Evolutionary conservation across 805 yeast genomes (phyloP).

Genomic region (Soucietia sequanensis): DNA sequence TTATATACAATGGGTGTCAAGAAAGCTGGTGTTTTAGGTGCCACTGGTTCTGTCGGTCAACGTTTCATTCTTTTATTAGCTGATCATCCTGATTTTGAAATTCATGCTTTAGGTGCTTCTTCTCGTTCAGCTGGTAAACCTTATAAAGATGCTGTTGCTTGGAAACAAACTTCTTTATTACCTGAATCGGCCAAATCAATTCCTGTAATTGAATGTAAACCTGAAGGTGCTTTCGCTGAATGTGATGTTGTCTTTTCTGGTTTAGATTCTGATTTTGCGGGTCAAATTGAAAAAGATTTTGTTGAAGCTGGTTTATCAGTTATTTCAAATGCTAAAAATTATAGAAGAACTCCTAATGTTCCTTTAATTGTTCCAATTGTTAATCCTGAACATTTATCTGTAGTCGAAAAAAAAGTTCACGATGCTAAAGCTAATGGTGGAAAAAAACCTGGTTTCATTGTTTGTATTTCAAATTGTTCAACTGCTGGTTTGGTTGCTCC

Average conservation of each 20-base stretch:
- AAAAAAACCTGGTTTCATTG: slow-evolving; percentile 73
- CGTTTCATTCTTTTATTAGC: slow-evolving; percentile 83
- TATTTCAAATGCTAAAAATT: slow-evolving; percentile 94
- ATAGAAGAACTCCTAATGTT: slow-evolving; percentile 81
- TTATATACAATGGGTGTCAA: slow-evolving; percentile 16
- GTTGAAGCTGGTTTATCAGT: slow-evolving; percentile 78
- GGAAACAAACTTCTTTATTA: slow-evolving; percentile 89
- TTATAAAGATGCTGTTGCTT: slow-evolving; percentile 80
- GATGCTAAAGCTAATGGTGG: slow-evolving; percentile 56
- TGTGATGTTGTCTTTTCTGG: slow-evolving; percentile 97
- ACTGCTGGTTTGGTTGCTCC: slow-evolving; percentile 98
- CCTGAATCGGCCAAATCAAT: slow-evolving; percentile 67
- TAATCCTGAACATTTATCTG: slow-evolving; percentile 83
- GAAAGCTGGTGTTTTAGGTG: slow-evolving; percentile 90
- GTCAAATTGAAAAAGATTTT: slow-evolving; percentile 84
- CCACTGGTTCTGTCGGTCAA: slow-evolving; percentile 98
- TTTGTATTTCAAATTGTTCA: slow-evolving; percentile 97
- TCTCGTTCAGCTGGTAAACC: slow-evolving; percentile 89
- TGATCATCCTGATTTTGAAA: slow-evolving; percentile 86
- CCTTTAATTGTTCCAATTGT: slow-evolving; percentile 95
- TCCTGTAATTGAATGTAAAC: slow-evolving; percentile 73
- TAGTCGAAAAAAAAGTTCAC: slow-evolving; percentile 58
- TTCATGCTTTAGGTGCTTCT: slow-evolving; percentile 88
- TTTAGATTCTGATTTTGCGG: slow-evolving; percentile 89
- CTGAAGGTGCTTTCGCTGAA: slow-evolving; percentile 68